phyloP scores from a whole-genome alignment of 2,329 filamentous ascomycete species.

The Cytospora paraplurivora region DNA sequence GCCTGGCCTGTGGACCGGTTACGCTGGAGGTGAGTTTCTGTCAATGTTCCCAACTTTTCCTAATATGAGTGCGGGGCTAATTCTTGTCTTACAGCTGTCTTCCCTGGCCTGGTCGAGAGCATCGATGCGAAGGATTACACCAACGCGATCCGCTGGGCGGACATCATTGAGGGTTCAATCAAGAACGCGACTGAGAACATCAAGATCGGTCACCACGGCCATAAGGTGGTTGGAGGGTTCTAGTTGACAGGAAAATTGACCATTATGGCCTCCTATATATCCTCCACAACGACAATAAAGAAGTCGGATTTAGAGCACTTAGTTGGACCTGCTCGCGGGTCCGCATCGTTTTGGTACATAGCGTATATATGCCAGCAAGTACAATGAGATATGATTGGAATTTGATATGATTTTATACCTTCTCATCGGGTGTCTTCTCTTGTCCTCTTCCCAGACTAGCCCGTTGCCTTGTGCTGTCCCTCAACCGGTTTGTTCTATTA shows the following conservation, averaged over 20 bases:
- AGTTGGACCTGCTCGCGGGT: too few relatives aligned
- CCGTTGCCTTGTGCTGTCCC: too few relatives aligned
- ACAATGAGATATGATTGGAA: too few relatives aligned
- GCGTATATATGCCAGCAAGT: too few relatives aligned
- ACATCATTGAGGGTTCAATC: slow-evolving; percentile 58
- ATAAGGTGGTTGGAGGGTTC: background rate
- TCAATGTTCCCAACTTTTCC: background rate
- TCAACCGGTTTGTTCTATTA: too few relatives aligned
- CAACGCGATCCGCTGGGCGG: slow-evolving; percentile 61
- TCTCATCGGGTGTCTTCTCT: too few relatives aligned
- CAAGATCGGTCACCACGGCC: slow-evolving; percentile 27
- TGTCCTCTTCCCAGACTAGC: too few relatives aligned
- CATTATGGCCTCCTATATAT: background rate
- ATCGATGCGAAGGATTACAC: slow-evolving; percentile 61
- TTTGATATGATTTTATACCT: too few relatives aligned
- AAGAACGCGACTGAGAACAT: slow-evolving; percentile 27
- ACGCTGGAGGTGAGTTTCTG: slow-evolving; percentile 66
- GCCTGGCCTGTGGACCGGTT: slow-evolving; percentile 88
- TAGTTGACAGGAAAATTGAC: background rate
- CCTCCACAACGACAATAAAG: background rate
- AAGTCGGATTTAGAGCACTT: background rate
- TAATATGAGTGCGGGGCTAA: slow-evolving; percentile 54
- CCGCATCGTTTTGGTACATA: too few relatives aligned
- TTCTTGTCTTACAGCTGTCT: slow-evolving; percentile 50
- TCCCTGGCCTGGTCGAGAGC: slow-evolving; percentile 63